Conservation (phyloP, 345 rosid genomes). For the Sonneratia alba region DNA sequence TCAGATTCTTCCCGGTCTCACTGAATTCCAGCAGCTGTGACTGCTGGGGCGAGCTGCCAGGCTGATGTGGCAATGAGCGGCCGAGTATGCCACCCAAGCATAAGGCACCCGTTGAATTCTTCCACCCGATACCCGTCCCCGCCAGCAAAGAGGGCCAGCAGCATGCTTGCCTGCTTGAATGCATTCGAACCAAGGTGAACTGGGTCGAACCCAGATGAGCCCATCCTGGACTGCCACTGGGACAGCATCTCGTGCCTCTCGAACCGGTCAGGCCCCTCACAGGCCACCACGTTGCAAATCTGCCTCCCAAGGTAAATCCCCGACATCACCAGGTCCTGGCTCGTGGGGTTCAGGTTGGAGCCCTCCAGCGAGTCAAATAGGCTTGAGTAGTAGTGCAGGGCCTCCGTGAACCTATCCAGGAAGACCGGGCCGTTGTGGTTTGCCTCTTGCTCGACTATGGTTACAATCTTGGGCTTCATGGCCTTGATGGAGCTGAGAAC, state of each 20-base stretch:
- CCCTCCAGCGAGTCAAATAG: conserved; percentile 84
- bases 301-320: conserved; percentile 71
- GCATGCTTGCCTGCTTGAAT: conserved; percentile 77
- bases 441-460: conserved; percentile 82
- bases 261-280: conserved; percentile 67
- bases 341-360: conserved; percentile 9
- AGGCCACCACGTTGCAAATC: conserved; percentile 76
- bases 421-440: conserved; percentile 70
- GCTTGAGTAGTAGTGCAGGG: conserved; percentile 77
- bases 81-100: conserved; percentile 93
- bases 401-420: conserved; percentile 68
- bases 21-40: not conserved
- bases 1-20: conserved; percentile 1
- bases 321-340: conserved; percentile 33
- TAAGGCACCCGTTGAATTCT: conserved; percentile 67
- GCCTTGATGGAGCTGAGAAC: conserved; percentile 38
- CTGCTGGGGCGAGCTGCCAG: conserved; percentile 37
- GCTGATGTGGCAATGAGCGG: conserved; percentile 91
- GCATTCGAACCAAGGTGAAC: conserved; percentile 86
- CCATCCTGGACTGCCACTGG: conserved; percentile 64
- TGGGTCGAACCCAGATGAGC: conserved; percentile 47
- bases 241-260: conserved; percentile 70
- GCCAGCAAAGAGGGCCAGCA: conserved; percentile 62
- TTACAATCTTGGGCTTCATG: conserved; percentile 66
- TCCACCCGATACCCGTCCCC: conserved; percentile 89